A percentile compares a stretch with the other conserved stretches of the same genome.
phyloP scores from a whole-genome alignment of 2,329 filamentous ascomycete species.

The Plenodomus biglobosus region DNA sequence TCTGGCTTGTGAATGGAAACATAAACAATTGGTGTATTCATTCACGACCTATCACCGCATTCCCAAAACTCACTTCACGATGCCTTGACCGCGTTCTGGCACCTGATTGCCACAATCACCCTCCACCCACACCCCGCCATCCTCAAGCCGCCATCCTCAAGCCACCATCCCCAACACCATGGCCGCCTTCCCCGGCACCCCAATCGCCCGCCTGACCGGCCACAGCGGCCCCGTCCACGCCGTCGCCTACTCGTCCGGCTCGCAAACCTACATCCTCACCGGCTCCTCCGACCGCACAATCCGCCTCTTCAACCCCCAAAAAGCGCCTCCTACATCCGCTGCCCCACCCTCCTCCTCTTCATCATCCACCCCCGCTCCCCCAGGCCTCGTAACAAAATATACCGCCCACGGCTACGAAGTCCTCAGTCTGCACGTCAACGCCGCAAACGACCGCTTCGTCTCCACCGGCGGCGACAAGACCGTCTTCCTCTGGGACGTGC shows the following conservation, averaged over 20 bases:
- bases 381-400: slow-evolving; percentile 78
- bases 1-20: background rate
- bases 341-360: slow-evolving; percentile 30
- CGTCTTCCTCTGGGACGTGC: slow-evolving; percentile 94
- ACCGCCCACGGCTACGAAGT: slow-evolving; percentile 90
- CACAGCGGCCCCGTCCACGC: slow-evolving; percentile 53
- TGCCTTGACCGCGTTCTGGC: slow-evolving; percentile 20
- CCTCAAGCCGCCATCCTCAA: slow-evolving; percentile 35
- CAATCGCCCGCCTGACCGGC: slow-evolving; percentile 46
- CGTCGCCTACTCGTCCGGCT: slow-evolving; percentile 53
- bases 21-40: background rate
- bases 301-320: slow-evolving; percentile 79
- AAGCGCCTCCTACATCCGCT: slow-evolving; percentile 46
- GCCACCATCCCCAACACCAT: slow-evolving; percentile 18
- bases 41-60: background rate
- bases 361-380: slow-evolving; percentile 14
- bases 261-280: slow-evolving; percentile 67
- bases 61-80: slow-evolving; percentile 1
- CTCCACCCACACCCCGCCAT: background rate
- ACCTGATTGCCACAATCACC: slow-evolving; percentile 4
- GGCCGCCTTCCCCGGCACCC: slow-evolving; percentile 46
- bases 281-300: slow-evolving; percentile 83
- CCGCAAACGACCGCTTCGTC: slow-evolving; percentile 81
- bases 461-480: slow-evolving; percentile 87
- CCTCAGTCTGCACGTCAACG: slow-evolving; percentile 71